phyloP scores from a whole-genome alignment of 208 protist species.

The Wallacemonas sp. region DNA sequence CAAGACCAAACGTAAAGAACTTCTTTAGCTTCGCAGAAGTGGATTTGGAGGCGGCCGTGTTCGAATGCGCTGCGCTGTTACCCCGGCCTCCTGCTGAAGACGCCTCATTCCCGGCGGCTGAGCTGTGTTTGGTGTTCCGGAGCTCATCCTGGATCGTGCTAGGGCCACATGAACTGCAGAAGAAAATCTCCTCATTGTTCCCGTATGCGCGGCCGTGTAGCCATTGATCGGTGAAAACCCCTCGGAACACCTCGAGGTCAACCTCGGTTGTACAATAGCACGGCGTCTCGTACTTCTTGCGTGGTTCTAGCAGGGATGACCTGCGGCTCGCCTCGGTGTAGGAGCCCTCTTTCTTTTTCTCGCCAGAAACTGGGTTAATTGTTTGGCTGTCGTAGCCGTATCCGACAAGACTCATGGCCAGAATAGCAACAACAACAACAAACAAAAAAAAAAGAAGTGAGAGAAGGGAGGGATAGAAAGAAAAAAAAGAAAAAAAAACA shows the following conservation, averaged over 20 bases:
- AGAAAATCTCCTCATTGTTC: conserved; percentile 32
- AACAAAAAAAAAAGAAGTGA: not conserved
- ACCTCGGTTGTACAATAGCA: conserved; percentile 46
- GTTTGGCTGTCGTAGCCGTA: conserved; percentile 13
- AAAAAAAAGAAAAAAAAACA: conserved; percentile 11
- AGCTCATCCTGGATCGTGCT: conserved; percentile 32
- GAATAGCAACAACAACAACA: not conserved
- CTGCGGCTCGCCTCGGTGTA: conserved; percentile 1
- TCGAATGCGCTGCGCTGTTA: no score
- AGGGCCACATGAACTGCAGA: conserved; percentile 43
- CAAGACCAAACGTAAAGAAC: conserved; percentile 21
- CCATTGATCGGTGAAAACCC: conserved; percentile 47
- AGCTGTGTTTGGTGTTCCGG: conserved; percentile 19
- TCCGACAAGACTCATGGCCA: conserved; percentile 7
- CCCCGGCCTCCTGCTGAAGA: no score
- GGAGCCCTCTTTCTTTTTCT: not conserved
- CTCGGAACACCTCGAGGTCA: conserved; percentile 43
- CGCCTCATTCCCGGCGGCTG: conserved; percentile 17
- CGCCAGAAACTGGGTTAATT: not conserved
- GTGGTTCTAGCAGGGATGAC: conserved; percentile 36
- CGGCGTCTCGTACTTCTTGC: conserved; percentile 25
- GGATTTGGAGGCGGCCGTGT: not conserved
- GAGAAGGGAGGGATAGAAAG: not conserved
- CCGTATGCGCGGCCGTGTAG: conserved; percentile 30
- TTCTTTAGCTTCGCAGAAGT: conserved; percentile 15